These are phyloP conservation scores for Tilletia walkeri DNA, from an alignment of 1,284 basidiomycete genomes.

Conservation along the genomic window DNA sequence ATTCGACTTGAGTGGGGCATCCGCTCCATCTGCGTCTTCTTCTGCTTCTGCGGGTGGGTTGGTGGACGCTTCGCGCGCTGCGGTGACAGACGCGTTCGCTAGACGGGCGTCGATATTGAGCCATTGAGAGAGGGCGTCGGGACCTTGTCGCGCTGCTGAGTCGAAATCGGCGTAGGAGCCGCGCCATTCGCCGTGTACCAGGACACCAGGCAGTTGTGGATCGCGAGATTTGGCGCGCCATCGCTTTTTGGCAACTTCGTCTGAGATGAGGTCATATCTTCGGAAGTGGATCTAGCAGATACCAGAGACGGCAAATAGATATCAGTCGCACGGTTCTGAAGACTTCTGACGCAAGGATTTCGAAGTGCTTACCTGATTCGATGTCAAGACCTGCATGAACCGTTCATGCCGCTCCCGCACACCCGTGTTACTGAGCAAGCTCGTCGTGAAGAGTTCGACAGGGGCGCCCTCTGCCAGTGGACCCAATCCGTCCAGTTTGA, in stretches of 20 bases:
- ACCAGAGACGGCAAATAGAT: no score
- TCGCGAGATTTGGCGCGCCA: slow-evolving; percentile 14
- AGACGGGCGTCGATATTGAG: slow-evolving; percentile 35
- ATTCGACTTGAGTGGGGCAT: slow-evolving; percentile 19
- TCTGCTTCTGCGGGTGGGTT: slow-evolving; percentile 28
- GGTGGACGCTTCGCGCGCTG: slow-evolving; percentile 36
- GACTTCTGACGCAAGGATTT: no score
- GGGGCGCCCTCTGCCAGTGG: slow-evolving; percentile 9
- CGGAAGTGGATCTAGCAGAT: not conserved
- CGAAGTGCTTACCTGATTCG: slow-evolving; percentile 4
- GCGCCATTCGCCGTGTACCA: slow-evolving; percentile 27
- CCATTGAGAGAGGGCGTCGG: slow-evolving; percentile 21
- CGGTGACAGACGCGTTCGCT: slow-evolving; percentile 23
- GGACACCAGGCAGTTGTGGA: slow-evolving; percentile 16
- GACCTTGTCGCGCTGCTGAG: slow-evolving; percentile 17
- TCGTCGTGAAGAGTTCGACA: slow-evolving; percentile 13
- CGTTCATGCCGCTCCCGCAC: slow-evolving; percentile 3
- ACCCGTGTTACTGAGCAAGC: slow-evolving; percentile 8
- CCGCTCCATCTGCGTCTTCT: slow-evolving; percentile 29
- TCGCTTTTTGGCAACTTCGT: slow-evolving; percentile 4
- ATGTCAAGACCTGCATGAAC: not conserved
- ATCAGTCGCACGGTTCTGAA: no score
- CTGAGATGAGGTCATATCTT: slow-evolving; percentile 10
- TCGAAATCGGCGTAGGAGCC: slow-evolving; percentile 16
- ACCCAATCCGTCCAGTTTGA: not conserved